Evolutionary conservation across 768 basidiomycete genomes (phyloP), one percentile per base, ranked within the genome.

Genomic region (Lentinula sp.): DNA sequence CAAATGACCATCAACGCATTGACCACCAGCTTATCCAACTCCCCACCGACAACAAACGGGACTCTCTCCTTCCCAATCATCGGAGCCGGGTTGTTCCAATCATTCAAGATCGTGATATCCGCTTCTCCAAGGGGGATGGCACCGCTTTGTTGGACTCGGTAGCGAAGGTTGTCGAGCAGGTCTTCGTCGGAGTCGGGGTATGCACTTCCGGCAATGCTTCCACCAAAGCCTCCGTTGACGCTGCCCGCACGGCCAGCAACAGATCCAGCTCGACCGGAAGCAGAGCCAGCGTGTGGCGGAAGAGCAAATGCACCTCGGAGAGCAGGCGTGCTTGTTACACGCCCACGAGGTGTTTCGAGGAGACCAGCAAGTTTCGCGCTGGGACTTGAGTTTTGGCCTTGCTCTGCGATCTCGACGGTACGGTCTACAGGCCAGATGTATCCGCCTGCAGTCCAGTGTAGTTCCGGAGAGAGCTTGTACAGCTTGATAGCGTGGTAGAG

Each of bases 401-500:
- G 83, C 56, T 75, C 76, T 42, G 78, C 78, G 59, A 82, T 80
- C 66, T 91, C 88, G 18, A 91, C 86, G 0, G 82, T 80, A 55
- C 83, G 82, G 66, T 89, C 87, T 28, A 83, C 77, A 0, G 90
- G 85, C 91, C 91, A 93, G 63, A 93, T 78, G 70, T 88, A 91
- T 18, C 90, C 90, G 1, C 90, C 90, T 36, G 91, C 91, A 16
- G 86, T 84, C 87, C 89, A 93, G 62, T 88, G 88, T 1, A 93
- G 79, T 62, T 88, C 88, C 0, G 89, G 88, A 1, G 75, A 71
- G 50, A 93, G 83, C 62, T 91, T 91, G 77, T 85, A 90, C 42
- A 87, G 71, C 70, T 88, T 90, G 69, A 92, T 73, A 2, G 90
- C 87, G 56, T 90, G 87, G 70, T 90, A 91, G 7, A 93, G 72